Evolutionary conservation across 1,139 yeast species (phyloP).

Genomic region (Suhomyces atakaporum): DNA sequence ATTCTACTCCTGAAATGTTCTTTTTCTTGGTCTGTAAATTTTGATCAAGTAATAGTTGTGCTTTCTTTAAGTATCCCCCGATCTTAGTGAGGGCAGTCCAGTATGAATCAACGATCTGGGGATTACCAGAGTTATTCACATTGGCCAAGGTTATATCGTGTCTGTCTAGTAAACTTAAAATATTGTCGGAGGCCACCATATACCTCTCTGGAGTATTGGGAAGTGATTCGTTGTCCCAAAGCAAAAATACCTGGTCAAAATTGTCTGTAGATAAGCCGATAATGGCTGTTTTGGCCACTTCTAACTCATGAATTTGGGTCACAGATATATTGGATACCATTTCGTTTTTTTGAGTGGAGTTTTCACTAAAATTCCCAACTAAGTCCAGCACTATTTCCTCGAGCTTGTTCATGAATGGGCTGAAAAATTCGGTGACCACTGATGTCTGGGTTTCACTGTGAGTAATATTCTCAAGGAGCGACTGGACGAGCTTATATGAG

Average conservation of each 20-base stretch:
- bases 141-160: constrained; percentile 25
- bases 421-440: constrained; percentile 12
- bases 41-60: constrained; percentile 36
- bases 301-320: constrained; percentile 28
- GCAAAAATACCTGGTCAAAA: constrained; percentile 19
- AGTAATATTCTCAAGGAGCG: constrained; percentile 29
- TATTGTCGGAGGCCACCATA: constrained; percentile 45
- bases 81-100: constrained; percentile 48
- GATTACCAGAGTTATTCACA: constrained; percentile 15
- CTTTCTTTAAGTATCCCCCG: constrained; percentile 37
- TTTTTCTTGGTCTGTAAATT: constrained; percentile 21
- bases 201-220: constrained; percentile 37
- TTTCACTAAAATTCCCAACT: constrained; percentile 25
- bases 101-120: constrained; percentile 14
- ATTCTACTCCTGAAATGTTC: constrained; percentile 21
- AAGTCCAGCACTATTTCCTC: constrained; percentile 28
- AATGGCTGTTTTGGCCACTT: constrained; percentile 27
- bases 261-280: constrained; percentile 22
- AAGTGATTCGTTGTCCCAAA: constrained; percentile 28
- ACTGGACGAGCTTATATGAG: constrained; percentile 32
- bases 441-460: constrained; percentile 5
- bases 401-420: constrained; percentile 22
- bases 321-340: constrained; percentile 29
- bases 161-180: constrained; percentile 46
- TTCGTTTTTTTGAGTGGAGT: constrained; percentile 22